phyloP scores from a whole-genome alignment of 495 filamentous ascomycete species.

The Daldinia caldariorum region DNA sequence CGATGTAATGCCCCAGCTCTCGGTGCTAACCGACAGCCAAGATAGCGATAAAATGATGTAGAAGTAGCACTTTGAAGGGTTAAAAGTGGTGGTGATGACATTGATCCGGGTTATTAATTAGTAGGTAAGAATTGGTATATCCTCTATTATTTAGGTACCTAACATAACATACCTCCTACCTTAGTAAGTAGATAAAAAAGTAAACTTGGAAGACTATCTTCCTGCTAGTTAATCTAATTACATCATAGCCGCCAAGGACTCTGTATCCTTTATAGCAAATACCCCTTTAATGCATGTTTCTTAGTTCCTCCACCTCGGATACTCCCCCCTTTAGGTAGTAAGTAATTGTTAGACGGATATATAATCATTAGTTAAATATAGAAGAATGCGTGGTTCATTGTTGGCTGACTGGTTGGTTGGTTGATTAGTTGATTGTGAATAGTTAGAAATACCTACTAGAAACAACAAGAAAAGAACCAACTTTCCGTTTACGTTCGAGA shows the following conservation, averaged over 20 bases:
- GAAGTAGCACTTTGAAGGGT: conserved; percentile 12
- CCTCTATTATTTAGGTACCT: conserved; percentile 1
- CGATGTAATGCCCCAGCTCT: neutral
- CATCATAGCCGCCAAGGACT: conserved; percentile 34
- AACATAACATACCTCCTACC: too few relatives aligned
- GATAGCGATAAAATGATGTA: conserved; percentile 15
- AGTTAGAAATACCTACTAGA: too few relatives aligned
- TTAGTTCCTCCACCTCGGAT: neutral
- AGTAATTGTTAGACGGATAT: too few relatives aligned
- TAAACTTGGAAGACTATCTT: conserved; percentile 18
- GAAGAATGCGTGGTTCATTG: too few relatives aligned
- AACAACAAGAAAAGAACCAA: too few relatives aligned
- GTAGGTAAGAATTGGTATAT: conserved; percentile 23
- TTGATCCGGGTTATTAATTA: conserved; percentile 22
- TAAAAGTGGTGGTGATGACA: conserved; percentile 12
- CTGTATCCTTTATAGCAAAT: conserved; percentile 15
- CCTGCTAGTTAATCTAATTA: conserved; percentile 28
- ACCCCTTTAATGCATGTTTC: conserved; percentile 20
- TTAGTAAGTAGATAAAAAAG: too few relatives aligned
- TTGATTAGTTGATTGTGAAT: too few relatives aligned
- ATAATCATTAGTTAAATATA: too few relatives aligned
- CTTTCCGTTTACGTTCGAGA: too few relatives aligned
- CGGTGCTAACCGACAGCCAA: neutral
- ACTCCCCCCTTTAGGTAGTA: too few relatives aligned
- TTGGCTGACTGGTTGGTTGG: too few relatives aligned